These are phyloP conservation scores for Moricandia moricandioides DNA, from an alignment of 345 rosid genomes.

Conservation along the genomic window DNA sequence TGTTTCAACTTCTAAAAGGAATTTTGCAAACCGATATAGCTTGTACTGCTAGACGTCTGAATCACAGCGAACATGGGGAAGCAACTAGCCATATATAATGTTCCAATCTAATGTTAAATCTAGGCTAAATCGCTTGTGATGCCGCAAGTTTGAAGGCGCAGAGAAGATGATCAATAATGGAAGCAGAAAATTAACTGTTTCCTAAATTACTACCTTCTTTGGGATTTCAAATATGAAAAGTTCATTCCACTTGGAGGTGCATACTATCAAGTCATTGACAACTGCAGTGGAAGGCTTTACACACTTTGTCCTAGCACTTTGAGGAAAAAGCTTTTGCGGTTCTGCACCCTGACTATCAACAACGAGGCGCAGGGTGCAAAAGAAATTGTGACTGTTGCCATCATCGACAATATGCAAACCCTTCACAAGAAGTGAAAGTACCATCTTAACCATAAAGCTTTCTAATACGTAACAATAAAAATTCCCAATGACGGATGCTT, in stretches of 20 bases:
- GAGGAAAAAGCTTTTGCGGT: constrained; percentile 88
- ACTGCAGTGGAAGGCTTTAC: constrained; percentile 64
- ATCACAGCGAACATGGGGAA: constrained; percentile 7
- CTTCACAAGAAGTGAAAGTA: constrained; percentile 44
- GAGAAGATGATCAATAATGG: constrained; percentile 5
- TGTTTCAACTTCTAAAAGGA: constrained; percentile 4
- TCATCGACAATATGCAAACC: constrained; percentile 77
- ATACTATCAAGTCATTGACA: constrained; percentile 41
- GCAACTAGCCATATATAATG: constrained; percentile 9
- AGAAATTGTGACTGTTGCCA: constrained; percentile 88
- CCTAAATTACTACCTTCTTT: constrained; percentile 49
- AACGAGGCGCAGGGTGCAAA: constrained; percentile 87
- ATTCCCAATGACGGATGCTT: background rate
- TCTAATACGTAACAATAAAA: background rate
- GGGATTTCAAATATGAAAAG: constrained; percentile 95
- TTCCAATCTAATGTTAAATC: background rate
- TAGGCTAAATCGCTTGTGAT: constrained; percentile 10
- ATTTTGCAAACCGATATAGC: constrained; percentile 4
- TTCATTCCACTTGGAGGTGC: constrained; percentile 88
- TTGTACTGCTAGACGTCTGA: constrained; percentile 12
- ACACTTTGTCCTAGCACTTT: constrained; percentile 98
- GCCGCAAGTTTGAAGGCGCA: background rate
- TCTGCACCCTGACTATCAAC: constrained; percentile 76
- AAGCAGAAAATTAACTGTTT: background rate
- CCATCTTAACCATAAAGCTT: constrained; percentile 13